Evolutionary conservation across 2,329 filamentous ascomycete species (phyloP).

Genomic region (Ophiocordyceps camponoti-leonardi): DNA sequence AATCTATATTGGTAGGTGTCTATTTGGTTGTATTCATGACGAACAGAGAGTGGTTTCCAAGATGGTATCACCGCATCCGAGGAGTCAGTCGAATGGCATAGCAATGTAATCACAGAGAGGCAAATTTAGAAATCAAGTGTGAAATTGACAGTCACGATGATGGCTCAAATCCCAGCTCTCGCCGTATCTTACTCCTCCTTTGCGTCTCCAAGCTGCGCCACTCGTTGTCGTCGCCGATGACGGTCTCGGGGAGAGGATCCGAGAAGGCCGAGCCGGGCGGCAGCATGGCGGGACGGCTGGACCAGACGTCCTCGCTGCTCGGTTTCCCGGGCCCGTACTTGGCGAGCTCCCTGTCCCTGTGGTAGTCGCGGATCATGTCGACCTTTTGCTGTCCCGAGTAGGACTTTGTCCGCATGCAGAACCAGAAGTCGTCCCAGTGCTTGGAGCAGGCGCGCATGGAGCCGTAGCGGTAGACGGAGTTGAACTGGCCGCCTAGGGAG

Average conservation of each 20-base stretch:
- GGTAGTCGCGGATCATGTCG: constrained; percentile 46
- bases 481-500: constrained; percentile 79
- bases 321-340: constrained; percentile 45
- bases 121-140: too few species aligned
- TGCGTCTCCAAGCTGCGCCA: constrained; percentile 18
- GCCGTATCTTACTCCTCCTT: constrained; percentile 17
- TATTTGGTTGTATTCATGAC: too few species aligned
- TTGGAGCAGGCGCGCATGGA: constrained; percentile 59
- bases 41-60: too few species aligned
- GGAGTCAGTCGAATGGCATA: too few species aligned
- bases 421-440: constrained; percentile 90
- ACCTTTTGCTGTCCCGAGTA: constrained; percentile 42
- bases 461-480: constrained; percentile 78
- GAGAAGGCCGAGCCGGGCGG: constrained; percentile 27
- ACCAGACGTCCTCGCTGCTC: constrained; percentile 87
- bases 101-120: too few species aligned
- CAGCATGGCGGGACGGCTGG: constrained; percentile 47
- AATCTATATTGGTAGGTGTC: too few species aligned
- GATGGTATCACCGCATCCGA: too few species aligned
- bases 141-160: constrained; percentile 1
- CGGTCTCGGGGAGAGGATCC: constrained; percentile 18
- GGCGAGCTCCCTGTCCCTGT: constrained; percentile 45
- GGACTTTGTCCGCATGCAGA: constrained; percentile 77
- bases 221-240: constrained; percentile 22
- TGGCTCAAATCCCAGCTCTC: constrained; percentile 11